Conservation (phyloP, 192 early-diverging fungal species). For the Helicostylum pulchrum region DNA sequence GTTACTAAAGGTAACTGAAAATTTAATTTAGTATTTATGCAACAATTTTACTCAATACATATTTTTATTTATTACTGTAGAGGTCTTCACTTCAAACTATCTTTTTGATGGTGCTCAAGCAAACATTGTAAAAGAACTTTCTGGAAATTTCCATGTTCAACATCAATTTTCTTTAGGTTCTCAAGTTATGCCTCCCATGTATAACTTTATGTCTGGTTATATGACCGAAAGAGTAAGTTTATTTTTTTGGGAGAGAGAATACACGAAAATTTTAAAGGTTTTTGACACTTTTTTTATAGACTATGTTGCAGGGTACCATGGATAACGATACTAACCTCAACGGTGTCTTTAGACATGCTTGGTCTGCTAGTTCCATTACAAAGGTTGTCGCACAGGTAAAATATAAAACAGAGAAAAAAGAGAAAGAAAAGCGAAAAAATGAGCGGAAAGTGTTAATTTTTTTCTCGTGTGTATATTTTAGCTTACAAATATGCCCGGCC, state of each 20-base stretch:
- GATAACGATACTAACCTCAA: constrained; percentile 88
- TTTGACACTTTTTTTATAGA: constrained; percentile 43
- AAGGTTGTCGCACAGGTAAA: constrained; percentile 61
- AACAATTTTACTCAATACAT: not conserved
- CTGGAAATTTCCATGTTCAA: constrained; percentile 91
- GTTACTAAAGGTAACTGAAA: constrained; percentile 58
- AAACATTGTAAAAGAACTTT: constrained; percentile 89
- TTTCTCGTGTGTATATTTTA: constrained; percentile 12
- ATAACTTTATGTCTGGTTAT: constrained; percentile 90
- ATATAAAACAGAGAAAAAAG: not conserved
- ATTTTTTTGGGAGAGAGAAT: not conserved
- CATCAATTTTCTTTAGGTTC: constrained; percentile 90
- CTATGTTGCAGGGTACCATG: constrained; percentile 89
- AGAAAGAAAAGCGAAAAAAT: not conserved
- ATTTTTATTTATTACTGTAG: constrained; percentile 35
- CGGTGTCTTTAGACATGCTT: constrained; percentile 61
- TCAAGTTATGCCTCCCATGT: constrained; percentile 74
- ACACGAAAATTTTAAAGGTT: not conserved
- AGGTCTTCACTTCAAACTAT: constrained; percentile 79
- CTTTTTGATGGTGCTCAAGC: constrained; percentile 94
- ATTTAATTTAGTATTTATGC: not conserved
- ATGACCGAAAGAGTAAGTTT: constrained; percentile 67
- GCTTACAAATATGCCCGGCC: constrained; percentile 68
- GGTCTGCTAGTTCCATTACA: constrained; percentile 64
- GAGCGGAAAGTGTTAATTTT: constrained; percentile 10